These are phyloP conservation scores for Adenanthera pavonina DNA, from an alignment of 306 rosid genomes.

Conservation along the genomic window DNA sequence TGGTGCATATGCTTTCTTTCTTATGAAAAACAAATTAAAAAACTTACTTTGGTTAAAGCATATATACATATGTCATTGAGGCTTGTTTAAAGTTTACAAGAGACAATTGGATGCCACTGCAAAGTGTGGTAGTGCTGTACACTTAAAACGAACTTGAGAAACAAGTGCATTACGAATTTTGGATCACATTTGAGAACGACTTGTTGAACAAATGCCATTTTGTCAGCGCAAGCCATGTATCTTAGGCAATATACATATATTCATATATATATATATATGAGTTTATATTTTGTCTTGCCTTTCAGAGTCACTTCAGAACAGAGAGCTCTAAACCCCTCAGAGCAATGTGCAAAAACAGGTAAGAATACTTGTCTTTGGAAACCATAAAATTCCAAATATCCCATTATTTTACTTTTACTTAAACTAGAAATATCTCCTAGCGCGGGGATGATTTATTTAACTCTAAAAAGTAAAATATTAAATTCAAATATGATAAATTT, in stretches of 20 bases:
- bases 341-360: constrained; percentile 25
- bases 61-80: constrained; percentile 28
- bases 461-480: no score
- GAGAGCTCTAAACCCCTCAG: constrained; percentile 16
- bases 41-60: constrained; percentile 6
- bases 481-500: no score
- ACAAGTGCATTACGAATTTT: constrained; percentile 27
- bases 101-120: constrained; percentile 3
- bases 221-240: background rate
- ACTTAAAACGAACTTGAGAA: constrained; percentile 31
- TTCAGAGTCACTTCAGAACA: constrained; percentile 25
- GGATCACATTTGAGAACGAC: constrained; percentile 21
- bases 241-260: background rate
- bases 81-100: constrained; percentile 25
- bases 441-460: no score
- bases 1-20: constrained; percentile 33
- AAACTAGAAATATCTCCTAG: background rate
- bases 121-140: constrained; percentile 31
- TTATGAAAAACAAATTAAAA: background rate
- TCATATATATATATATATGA: no score
- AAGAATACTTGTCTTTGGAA: background rate
- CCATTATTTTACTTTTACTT: background rate
- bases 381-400: background rate
- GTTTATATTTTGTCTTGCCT: background rate
- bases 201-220: background rate